Base-by-base conservation (phyloP, 371 early-diverging fungal genomes). In the Batkoa obscura region DNA sequence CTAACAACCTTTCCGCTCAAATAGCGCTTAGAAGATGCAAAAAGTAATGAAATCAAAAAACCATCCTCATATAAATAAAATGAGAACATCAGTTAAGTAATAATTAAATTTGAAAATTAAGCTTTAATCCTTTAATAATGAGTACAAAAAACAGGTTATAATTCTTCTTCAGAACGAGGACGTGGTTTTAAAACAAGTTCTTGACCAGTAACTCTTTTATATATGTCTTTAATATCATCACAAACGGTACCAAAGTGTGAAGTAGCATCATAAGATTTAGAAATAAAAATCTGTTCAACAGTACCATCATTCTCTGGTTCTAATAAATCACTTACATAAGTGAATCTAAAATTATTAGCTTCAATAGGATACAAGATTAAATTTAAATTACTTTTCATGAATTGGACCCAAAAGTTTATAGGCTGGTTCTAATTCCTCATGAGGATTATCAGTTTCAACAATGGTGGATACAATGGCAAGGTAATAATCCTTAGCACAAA, bases 171-270 rank as follows among this genome's bases (percentile, higher is more conserved):
- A 12, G 31, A 33, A 15, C 50, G 50, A 10, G 31, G 10, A 31
- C 50, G 50, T 30, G 17, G 50, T 76, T 83, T 79, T 49, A 88
- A 67, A 34, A 78, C 79, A 53, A 96, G 72, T 2, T 87, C 87
- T 45, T 80, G 74, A 50, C 96, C 97, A 5, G 91, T 92, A 57
- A 88, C 72, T 54, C 95, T 80, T 68, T 79, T 77, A 71, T 94
- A 98, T 43, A 98, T 70, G 61, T 78, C 75, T 74, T 90, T 88
- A 59, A 97, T 90, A 69, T 99, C 98, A 53, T 86, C 83, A 66
- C 89, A 95, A 31, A 94, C 88, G 51, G 95, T 88, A 69, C 94
- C 99, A 79, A 99, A 97, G 79, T 98, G 96, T 23, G 91, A 86
- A 3, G 98, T 90, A 38, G 99, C 95, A 75, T 99, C 99, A 64